These are phyloP conservation scores for Casuarina equisetifolia DNA, from an alignment of 306 rosid species.

Conservation along the genomic window DNA sequence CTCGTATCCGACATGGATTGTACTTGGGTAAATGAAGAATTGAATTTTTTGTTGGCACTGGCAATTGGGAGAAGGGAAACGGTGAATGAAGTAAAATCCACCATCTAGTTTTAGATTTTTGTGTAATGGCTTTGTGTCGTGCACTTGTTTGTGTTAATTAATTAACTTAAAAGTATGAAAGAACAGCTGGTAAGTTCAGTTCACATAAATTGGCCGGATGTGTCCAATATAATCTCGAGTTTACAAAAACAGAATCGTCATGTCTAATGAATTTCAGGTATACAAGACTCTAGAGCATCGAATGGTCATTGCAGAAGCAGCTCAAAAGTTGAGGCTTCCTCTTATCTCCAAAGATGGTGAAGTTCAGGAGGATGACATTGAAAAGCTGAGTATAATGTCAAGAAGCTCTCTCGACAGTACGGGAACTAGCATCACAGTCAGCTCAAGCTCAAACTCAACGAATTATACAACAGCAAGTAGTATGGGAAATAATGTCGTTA, in stretches of 20 bases:
- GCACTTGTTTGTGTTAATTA: neutral
- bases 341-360: constrained; percentile 90
- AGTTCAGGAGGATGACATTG: constrained; percentile 80
- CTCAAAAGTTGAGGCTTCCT: constrained; percentile 89
- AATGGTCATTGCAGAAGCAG: constrained; percentile 87
- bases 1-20: neutral
- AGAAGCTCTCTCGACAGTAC: constrained; percentile 75
- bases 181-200: neutral
- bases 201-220: neutral
- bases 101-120: neutral
- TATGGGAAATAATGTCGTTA: constrained; percentile 39
- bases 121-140: neutral
- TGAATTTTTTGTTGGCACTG: neutral
- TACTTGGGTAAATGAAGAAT: neutral
- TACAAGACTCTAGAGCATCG: constrained; percentile 86
- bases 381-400: constrained; percentile 66
- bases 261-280: constrained; percentile 47
- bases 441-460: constrained; percentile 63
- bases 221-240: neutral
- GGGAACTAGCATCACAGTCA: constrained; percentile 45
- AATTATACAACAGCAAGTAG: constrained; percentile 61
- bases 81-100: neutral
- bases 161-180: neutral
- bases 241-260: constrained; percentile 17
- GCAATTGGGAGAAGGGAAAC: neutral